Evolutionary conservation across 805 yeast genomes (phyloP), one percentile per base, ranked within the genome.

Genomic region (Debaryomyces maramus): DNA sequence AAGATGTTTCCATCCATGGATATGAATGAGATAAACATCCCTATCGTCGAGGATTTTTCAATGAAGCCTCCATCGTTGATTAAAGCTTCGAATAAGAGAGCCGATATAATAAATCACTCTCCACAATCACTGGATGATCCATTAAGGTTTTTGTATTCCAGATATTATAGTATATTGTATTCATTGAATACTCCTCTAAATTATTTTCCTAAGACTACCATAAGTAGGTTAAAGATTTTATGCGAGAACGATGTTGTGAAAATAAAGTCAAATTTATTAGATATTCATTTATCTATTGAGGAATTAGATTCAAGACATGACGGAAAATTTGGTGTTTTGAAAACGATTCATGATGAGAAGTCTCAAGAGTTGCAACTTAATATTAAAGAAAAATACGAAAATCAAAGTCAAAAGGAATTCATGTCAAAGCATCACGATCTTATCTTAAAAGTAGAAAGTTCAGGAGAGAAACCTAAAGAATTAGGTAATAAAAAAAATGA

Each of bases 131-230:
- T 10, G 32, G 15, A 19, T 6, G 61, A 56, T 21, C 72, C 73
- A 0, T 35, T 50, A 3, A 52, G 44, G 3, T 70, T 65, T 39
- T 46, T 70, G n/a, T 39, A 31, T 15, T 51, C 64, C 1, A 50
- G 73, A 26, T 70, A 70, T 48, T 65, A 48, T 42, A 52, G 51
- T 36, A 65, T 63, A 2, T 52, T 70, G 5, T 70, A 70, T 43
- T 65, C 72, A 3, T 56, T 67, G 20, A 58, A 55, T 3, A 69
- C 67, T 1, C 75, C 75, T 1, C 53, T 70, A 31, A 63, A 60
- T 31, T 70, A 70, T 45, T 70, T 61, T 34, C 63, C 66, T 8
- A 80, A 80, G 46, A 76, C 82, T 0, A 72, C 77, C 4, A 55
- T 80, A 27, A 55, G 73, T 9, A 56, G 83, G 37, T 56, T 78